Conservation (phyloP, 257 asterid species). For the Petrea volubilis region DNA sequence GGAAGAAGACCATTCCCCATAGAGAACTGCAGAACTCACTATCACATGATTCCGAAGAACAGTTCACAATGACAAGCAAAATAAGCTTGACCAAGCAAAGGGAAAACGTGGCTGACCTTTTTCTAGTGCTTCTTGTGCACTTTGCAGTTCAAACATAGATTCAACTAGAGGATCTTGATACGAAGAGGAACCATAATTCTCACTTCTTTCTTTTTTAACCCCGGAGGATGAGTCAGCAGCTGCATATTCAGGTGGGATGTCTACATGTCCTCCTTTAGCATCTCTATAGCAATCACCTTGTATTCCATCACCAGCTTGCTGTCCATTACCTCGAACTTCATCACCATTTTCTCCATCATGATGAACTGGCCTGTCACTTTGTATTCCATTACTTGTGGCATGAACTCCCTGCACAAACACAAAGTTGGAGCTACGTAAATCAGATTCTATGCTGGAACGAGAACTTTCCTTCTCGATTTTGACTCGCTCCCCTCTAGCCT, state of each 20-base stretch:
- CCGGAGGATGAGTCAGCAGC: constrained; percentile 50
- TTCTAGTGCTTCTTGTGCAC: constrained; percentile 69
- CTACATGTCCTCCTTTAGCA: constrained; percentile 42
- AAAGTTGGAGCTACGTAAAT: constrained; percentile 64
- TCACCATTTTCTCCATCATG: constrained; percentile 54
- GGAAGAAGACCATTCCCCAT: neutral
- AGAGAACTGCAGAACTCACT: neutral
- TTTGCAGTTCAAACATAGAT: constrained; percentile 48
- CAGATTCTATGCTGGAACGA: constrained; percentile 78
- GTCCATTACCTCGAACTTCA: constrained; percentile 46
- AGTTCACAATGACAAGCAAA: neutral
- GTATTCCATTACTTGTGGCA: constrained; percentile 50
- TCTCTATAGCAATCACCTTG: constrained; percentile 19
- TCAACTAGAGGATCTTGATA: constrained; percentile 56
- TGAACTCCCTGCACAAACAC: constrained; percentile 52
- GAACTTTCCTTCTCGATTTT: constrained; percentile 75
- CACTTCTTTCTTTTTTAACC: constrained; percentile 40
- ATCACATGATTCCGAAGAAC: neutral
- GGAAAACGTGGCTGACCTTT: constrained; percentile 46
- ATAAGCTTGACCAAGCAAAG: constrained; percentile 8
- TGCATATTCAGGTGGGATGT: constrained; percentile 36
- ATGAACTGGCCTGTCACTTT: constrained; percentile 34
- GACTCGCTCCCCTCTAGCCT: constrained; percentile 61
- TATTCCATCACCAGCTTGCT: constrained; percentile 32
- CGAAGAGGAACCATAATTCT: constrained; percentile 40